A percentile compares a stretch with the other conserved stretches of the same genome.
phyloP scores from a whole-genome alignment of 2,329 filamentous ascomycete genomes.

The Fusarium nurragi region DNA sequence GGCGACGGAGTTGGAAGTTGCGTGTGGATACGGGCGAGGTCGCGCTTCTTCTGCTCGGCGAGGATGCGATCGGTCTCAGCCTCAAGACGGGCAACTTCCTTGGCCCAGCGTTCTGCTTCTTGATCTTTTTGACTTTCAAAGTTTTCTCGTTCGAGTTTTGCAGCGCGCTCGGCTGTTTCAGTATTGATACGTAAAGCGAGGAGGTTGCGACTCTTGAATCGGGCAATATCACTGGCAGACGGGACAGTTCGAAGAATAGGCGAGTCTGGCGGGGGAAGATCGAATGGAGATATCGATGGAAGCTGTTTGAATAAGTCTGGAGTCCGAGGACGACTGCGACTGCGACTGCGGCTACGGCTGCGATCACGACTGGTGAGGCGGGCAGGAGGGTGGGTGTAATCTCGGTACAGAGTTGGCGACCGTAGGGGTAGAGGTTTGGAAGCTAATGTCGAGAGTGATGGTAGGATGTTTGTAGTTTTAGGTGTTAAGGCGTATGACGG shows the following conservation, averaged over 20 bases:
- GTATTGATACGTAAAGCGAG: conserved; percentile 36
- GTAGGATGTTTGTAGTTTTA: conserved; percentile 44
- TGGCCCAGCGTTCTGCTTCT: conserved; percentile 47
- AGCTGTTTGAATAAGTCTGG: conserved; percentile 5
- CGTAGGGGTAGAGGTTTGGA: conserved; percentile 21
- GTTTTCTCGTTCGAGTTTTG: conserved; percentile 36
- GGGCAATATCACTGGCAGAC: conserved; percentile 37
- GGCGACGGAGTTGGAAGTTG: conserved; percentile 52
- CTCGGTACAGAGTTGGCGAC: conserved; percentile 19
- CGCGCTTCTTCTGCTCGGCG: conserved; percentile 60
- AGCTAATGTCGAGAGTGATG: conserved; percentile 25
- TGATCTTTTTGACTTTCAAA: conserved; percentile 28
- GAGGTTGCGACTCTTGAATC: conserved; percentile 38
- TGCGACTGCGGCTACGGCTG: conserved; percentile 29
- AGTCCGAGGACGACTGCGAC: conserved; percentile 25
- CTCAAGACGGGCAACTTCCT: conserved; percentile 56
- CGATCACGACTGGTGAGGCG: conserved; percentile 22
- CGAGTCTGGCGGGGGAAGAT: conserved; percentile 24
- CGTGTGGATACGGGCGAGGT: conserved; percentile 57
- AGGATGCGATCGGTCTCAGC: conserved; percentile 60
- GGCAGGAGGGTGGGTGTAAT: conserved; percentile 21
- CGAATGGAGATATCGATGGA: conserved; percentile 9
- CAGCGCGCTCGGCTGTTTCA: conserved; percentile 27
- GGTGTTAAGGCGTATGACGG: conserved; percentile 44
- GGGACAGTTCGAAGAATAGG: conserved; percentile 28